Evolutionary conservation across 768 basidiomycete genomes (phyloP), one percentile per base, ranked within the genome.

Genomic region (Mrakia frigida): DNA sequence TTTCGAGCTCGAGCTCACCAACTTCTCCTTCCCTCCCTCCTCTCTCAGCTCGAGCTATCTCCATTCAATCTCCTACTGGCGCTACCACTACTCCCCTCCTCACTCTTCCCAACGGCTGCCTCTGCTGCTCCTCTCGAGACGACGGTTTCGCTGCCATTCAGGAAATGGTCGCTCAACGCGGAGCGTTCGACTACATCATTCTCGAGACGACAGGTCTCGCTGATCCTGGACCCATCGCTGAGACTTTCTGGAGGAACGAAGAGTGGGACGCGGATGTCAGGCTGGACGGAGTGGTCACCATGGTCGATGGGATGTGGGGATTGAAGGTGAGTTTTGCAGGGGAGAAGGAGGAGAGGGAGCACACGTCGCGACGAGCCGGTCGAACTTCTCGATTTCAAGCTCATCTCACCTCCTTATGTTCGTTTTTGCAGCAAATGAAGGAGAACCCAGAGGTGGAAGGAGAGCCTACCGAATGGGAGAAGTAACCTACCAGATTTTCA

Each of bases 121-220:
- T 99, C n/a, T 99, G 97, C 84, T 99, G 97, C 82, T 95, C 94
- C 77, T 92, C 98, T 85, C 96, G 97, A 80, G 95, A 98, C 82
- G 86, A 89, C 16, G 97, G 97, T 2, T 87, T 92, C 0, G 92
- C 94, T 31, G 94, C 97, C 10, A 97, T 99, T 73, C 93, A 97
- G 83, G 92, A 92, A 80, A 85, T 98, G 74, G 93, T 94, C 91
- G 85, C 87, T 79, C 87, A 88, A 73, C 93, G 91, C 81, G 94
- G 93, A 35, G 88, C 88, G 1, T 95, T 98, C 81, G 97, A 98
- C 84, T 91, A 98, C 83, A 97, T 99, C 79, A 85, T 99, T 60
- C 86, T 99, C 23, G 97, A 99, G 84, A 92, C 96, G 2, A 98
- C 97, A 0, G 96, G 96, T 0, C 86, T 98, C 11, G 96, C 96